Percentiles rank a stretch among this genome's conserved stretches.
Conservation (phyloP, 2,329 filamentous ascomycete species). For the Alternaria infectoria region DNA sequence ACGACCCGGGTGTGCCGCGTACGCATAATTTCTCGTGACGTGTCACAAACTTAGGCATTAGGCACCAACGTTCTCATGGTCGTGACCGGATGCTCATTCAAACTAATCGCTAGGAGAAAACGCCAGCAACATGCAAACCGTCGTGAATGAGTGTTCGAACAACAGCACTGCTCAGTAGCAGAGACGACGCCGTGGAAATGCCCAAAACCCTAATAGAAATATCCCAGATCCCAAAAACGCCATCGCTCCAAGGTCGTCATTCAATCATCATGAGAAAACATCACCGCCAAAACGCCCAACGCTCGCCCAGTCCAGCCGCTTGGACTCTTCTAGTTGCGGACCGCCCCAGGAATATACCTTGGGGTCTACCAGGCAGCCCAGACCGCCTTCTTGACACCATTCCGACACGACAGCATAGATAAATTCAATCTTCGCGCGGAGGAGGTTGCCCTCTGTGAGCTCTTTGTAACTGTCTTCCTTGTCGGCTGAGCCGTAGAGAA, state of each 20-base stretch:
- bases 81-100: conserved; percentile 21
- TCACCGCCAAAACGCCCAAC: conserved; percentile 58
- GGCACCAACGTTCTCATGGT: conserved; percentile 12
- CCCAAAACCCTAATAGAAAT: conserved; percentile 35
- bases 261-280: conserved; percentile 38
- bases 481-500: conserved; percentile 66
- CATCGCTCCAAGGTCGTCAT: conserved; percentile 31
- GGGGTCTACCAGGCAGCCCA: conserved; percentile 60
- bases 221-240: conserved; percentile 35
- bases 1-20: conserved; percentile 9
- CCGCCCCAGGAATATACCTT: conserved; percentile 53
- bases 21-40: conserved; percentile 21
- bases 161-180: conserved; percentile 18
- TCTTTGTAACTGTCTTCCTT: conserved; percentile 60
- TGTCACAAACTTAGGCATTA: conserved; percentile 25
- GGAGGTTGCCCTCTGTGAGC: conserved; percentile 71
- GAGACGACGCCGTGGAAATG: conserved; percentile 40
- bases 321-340: conserved; percentile 51
- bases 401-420: conserved; percentile 71
- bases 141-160: conserved; percentile 35
- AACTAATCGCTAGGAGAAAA: conserved; percentile 20
- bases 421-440: conserved; percentile 77
- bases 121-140: conserved; percentile 24
- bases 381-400: conserved; percentile 72
- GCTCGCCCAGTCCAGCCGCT: conserved; percentile 56